Evolutionary conservation across 805 yeast genomes (phyloP).

Genomic region (Candida saitoana): DNA sequence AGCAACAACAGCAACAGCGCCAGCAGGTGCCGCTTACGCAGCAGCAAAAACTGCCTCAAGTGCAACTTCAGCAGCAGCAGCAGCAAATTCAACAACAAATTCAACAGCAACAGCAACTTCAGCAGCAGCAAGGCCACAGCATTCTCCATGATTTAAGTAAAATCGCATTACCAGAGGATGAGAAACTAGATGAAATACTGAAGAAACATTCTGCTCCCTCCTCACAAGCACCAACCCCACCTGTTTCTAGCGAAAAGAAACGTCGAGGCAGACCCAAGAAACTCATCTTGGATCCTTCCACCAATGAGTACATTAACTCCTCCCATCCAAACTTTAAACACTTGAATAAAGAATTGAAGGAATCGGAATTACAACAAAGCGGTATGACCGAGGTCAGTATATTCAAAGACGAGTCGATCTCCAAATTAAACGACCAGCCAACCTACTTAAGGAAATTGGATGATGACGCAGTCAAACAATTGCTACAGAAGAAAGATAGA

Average conservation of each 20-base stretch:
- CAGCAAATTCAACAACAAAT: slow-evolving; percentile 9
- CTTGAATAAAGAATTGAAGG: slow-evolving; percentile 26
- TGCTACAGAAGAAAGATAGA: slow-evolving; percentile 38
- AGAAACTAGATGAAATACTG: slow-evolving; percentile 4
- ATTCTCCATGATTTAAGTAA: slow-evolving; percentile 5
- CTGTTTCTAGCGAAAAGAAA: slow-evolving; percentile 20
- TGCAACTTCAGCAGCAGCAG: slow-evolving; percentile 7
- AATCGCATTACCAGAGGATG: slow-evolving; percentile 7
- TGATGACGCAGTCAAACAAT: slow-evolving; percentile 31
- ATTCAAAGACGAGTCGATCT: slow-evolving; percentile 7
- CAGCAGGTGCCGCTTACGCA: slow-evolving; percentile 5
- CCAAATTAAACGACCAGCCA: slow-evolving; percentile 26
- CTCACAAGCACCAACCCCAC: slow-evolving; percentile 1
- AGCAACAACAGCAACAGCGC: slow-evolving; percentile 7
- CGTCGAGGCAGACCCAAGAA: slow-evolving; percentile 42
- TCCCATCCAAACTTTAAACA: slow-evolving; percentile 39
- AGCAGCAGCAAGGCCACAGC: slow-evolving; percentile 9
- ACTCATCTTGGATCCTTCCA: slow-evolving; percentile 38
- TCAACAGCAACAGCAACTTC: slow-evolving; percentile 13
- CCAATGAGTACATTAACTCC: slow-evolving; percentile 38
- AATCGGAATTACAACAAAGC: slow-evolving; percentile 5
- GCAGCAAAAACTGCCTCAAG: slow-evolving; percentile 8
- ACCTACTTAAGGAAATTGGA: slow-evolving; percentile 25
- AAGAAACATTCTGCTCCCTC: neutral
- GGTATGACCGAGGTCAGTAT: neutral